A percentile compares a stretch with the other conserved stretches of the same genome.
These are phyloP conservation scores for Eucalyptus curtisii DNA, from an alignment of 345 rosid species.

Conservation along the genomic window DNA sequence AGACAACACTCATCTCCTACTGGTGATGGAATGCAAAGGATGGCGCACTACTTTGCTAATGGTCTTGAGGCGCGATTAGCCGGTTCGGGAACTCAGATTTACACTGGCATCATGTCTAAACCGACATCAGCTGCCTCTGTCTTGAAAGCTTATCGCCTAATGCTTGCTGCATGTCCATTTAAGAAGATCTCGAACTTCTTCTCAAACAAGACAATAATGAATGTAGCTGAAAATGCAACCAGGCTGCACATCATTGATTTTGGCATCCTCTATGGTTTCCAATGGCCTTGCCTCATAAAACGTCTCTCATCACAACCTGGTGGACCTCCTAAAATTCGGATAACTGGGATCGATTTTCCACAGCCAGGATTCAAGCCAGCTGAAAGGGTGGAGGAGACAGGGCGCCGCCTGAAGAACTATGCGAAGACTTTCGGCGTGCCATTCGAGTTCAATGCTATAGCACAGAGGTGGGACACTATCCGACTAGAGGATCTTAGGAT, in stretches of 20 bases:
- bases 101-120: constrained; percentile 9
- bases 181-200: constrained; percentile 32
- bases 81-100: constrained; percentile 30
- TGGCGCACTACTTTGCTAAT: constrained; percentile 30
- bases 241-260: constrained; percentile 50
- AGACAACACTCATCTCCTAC: constrained; percentile 25
- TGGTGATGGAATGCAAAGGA: constrained; percentile 39
- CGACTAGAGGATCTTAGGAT: constrained; percentile 38
- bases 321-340: constrained; percentile 41
- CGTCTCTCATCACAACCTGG: constrained; percentile 29
- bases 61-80: constrained; percentile 43
- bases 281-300: constrained; percentile 49
- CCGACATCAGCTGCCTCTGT: constrained; percentile 38
- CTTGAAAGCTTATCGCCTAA: constrained; percentile 38
- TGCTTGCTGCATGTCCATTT: constrained; percentile 41
- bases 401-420: constrained; percentile 29
- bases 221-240: constrained; percentile 24
- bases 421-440: constrained; percentile 39
- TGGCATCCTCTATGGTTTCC: constrained; percentile 50
- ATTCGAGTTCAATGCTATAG: constrained; percentile 42
- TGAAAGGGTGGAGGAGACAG: constrained; percentile 49
- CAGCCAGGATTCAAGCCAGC: constrained; percentile 57
- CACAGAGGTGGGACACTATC: constrained; percentile 54
- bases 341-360: constrained; percentile 56
- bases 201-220: constrained; percentile 33